Base-by-base conservation (phyloP, 495 filamentous ascomycete genomes). In the Aspergillus ostianus region DNA sequence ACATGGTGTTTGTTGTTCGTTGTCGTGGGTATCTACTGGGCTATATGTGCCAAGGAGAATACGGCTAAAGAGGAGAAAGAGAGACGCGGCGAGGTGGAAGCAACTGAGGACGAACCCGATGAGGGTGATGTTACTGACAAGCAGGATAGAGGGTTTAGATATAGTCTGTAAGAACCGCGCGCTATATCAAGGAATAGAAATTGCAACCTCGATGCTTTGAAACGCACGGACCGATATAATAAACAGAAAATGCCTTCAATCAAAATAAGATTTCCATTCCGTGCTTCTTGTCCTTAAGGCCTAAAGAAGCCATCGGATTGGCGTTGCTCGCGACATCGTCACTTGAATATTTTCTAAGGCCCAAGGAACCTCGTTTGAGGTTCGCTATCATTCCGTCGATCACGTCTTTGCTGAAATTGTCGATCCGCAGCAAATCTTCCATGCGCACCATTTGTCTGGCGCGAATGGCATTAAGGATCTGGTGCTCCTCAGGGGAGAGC, bases 1-100 rank as follows among this genome's bases (percentile, higher is more conserved):
- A 69, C 62, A 5, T 73, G 69, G 71, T 71, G 17, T 56, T 73
- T 6, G 55, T 67, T 21, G 27, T 60, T 2, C 47, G 29, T 62
- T 1, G 56, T 71, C 8, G 50, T 60, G 3, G 29, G 29, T 8
- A 23, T 63, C 4, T 73, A 71, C 51, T 62, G 70, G 53, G 60
- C 59, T 30, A 29, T 69, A 7, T 73, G 70, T 20, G 27, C 51
- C 1, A 48, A 41, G 19, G 67, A 72, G 47, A 69, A 73, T 36
- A 30, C 48, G 7, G 30, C 50, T 13, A 58, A 64, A 23, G 56
- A 59, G 44, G 53, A n/a, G 20, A 21, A n/a, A 4, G 46, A 7
- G 20, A 21, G 46, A 12, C 46, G 17, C n/a, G 46, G 20, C 20
- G n/a, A n/a, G n/a, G 46, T n/a, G 4, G 20, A 47, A 7, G 29